phyloP scores from a whole-genome alignment of 495 filamentous ascomycete genomes.

The Penicillium robsamsonii region DNA sequence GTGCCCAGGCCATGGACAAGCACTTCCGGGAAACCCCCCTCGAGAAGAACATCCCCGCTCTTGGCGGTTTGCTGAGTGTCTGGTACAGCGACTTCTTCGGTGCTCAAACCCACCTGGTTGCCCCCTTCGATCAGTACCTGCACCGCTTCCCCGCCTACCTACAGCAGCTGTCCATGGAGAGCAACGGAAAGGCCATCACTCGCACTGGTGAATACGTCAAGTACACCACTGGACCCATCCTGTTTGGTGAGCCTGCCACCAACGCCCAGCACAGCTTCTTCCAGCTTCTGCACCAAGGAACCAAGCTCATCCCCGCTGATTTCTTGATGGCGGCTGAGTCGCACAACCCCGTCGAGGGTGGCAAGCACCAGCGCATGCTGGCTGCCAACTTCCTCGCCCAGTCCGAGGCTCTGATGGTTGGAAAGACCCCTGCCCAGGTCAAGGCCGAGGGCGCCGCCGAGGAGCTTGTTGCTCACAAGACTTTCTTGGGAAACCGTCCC shows the following conservation, averaged over 20 bases:
- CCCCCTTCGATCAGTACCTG: constrained; percentile 98
- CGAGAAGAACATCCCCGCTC: constrained; percentile 89
- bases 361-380: constrained; percentile 97
- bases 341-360: constrained; percentile 89
- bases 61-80: constrained; percentile 90
- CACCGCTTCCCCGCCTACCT: constrained; percentile 99
- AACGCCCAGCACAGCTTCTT: constrained; percentile 99
- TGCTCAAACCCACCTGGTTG: constrained; percentile 94
- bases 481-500: constrained; percentile 95
- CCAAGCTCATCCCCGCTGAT: constrained; percentile 96
- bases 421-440: constrained; percentile 88
- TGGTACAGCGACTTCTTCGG: constrained; percentile 99
- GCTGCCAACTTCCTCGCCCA: constrained; percentile 98
- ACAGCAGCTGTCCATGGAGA: constrained; percentile 99
- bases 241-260: constrained; percentile 97
- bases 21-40: constrained; percentile 91
- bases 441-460: constrained; percentile 83
- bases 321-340: constrained; percentile 95
- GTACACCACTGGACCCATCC: constrained; percentile 91
- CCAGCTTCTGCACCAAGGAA: constrained; percentile 98
- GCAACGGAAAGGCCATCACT: constrained; percentile 97
- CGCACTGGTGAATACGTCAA: constrained; percentile 87
- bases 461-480: constrained; percentile 92
- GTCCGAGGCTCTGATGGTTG: constrained; percentile 96
- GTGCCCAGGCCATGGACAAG: constrained; percentile 96